Evolutionary conservation across 495 filamentous ascomycete genomes (phyloP), one percentile per base, ranked within the genome.

Genomic region (Oleoguttula mirabilis): DNA sequence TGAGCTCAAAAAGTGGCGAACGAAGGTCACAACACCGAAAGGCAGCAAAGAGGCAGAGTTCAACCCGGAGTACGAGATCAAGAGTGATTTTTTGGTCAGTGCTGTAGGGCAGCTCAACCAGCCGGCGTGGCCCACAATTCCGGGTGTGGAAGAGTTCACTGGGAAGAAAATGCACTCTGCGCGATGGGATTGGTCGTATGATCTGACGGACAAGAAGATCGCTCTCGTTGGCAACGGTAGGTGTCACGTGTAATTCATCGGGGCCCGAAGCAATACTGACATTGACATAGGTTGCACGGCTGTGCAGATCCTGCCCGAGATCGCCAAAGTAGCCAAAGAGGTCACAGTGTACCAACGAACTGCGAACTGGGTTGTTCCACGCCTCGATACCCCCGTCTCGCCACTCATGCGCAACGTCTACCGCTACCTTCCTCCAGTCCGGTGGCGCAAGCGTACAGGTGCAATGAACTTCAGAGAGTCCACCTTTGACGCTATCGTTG

Each of bases 291-390:
- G 80, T 17, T 77, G 79, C 15, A 82, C 77, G 14, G 73, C 72
- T 8, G 77, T 73, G n/a, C 81, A 84, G 54, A 81, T 84, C 48
- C 66, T 80, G 17, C 77, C 80, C 11, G 71, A 70, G 32, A 62
- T 83, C 21, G 72, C 73, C 34, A 72, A 71, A 36, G 45, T 69
- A 4, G 67, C 70, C 32, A 56, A 68, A n/a, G 57, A 67, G 10
- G 58, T 82, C 4, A 75, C 71, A 0, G 70, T 81, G 33, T 84
- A 77, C 55, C 76, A 82, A 44, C 68, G 80, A 10, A 77, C 73
- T 1, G 76, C 78, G 3, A 80, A 80, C 35, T 84, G 77, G 78
- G 64, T 84, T 11, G 61, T 67, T 7, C 67, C 67, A 4, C 69
- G 71, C 16, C 19, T 44, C 4, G 70, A 75, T 36, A 41, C 35